These are phyloP conservation scores for Anthostomella pinea DNA, from an alignment of 2,329 filamentous ascomycete genomes.

Conservation along the genomic window DNA sequence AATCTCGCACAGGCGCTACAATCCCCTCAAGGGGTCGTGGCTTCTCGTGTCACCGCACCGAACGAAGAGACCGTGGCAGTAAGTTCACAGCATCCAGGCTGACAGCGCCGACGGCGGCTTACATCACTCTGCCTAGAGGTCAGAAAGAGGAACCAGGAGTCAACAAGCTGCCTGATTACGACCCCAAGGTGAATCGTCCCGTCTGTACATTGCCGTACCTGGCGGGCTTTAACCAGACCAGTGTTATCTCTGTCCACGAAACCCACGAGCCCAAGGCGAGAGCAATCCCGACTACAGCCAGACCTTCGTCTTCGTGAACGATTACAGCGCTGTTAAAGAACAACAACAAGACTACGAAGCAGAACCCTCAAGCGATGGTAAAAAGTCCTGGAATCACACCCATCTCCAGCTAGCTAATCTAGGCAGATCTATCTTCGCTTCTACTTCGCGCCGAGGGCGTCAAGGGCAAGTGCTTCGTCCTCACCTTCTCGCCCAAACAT, in stretches of 20 bases:
- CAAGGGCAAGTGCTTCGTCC: constrained; percentile 93
- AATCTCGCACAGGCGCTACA: constrained; percentile 93
- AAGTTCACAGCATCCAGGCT: constrained; percentile 39
- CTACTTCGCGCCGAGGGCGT: constrained; percentile 82
- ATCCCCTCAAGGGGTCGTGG: constrained; percentile 86
- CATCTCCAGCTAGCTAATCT: constrained; percentile 1
- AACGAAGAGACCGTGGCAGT: constrained; percentile 98
- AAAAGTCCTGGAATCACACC: background rate
- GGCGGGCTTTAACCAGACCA: constrained; percentile 32
- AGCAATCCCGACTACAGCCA: constrained; percentile 80
- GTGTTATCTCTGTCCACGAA: constrained; percentile 94
- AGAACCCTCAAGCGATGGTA: constrained; percentile 38
- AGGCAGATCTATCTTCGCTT: constrained; percentile 66
- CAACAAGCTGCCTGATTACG: constrained; percentile 73
- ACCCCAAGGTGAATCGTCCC: constrained; percentile 56
- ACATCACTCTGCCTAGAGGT: constrained; percentile 50
- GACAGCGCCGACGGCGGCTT: background rate
- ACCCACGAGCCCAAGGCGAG: constrained; percentile 83
- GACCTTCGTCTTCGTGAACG: constrained; percentile 94
- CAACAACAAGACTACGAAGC: constrained; percentile 74
- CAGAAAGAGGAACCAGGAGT: constrained; percentile 72
- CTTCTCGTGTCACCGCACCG: constrained; percentile 93
- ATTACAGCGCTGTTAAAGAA: constrained; percentile 96
- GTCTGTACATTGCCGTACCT: constrained; percentile 1
- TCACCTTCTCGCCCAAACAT: constrained; percentile 90